These are phyloP conservation scores for Leccinum angustisporum DNA, from an alignment of 1,284 basidiomycete species.

Conservation along the genomic window DNA sequence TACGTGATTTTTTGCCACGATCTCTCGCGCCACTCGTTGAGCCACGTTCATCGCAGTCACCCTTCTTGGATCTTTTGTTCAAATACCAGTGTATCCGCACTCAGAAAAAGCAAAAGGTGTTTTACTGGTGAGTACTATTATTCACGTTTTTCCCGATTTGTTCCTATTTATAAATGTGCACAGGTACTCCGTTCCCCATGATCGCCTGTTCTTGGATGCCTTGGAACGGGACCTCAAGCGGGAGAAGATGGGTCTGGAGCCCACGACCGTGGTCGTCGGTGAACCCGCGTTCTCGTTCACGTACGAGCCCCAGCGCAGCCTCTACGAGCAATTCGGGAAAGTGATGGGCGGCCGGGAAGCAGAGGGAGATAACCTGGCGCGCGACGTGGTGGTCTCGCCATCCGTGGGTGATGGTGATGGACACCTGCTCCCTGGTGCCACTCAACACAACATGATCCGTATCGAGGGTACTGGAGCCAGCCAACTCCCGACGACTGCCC, in stretches of 20 bases:
- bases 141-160: conserved; percentile 1
- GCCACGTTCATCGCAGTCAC: conserved; percentile 52
- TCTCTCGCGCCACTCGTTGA: neutral
- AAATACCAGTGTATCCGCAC: conserved; percentile 94
- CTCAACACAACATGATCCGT: conserved; percentile 26
- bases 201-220: conserved; percentile 92
- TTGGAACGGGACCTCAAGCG: conserved; percentile 91
- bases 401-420: conserved; percentile 14
- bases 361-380: conserved; percentile 43
- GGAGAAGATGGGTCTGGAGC: conserved; percentile 84
- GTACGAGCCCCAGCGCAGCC: conserved; percentile 80
- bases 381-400: conserved; percentile 33
- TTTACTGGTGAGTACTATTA: conserved; percentile 72
- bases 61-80: conserved; percentile 89
- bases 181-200: conserved; percentile 86
- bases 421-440: conserved; percentile 1
- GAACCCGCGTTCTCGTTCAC: conserved; percentile 83
- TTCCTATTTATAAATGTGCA: conserved; percentile 34
- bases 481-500: conserved; percentile 27
- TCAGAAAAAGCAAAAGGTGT: conserved; percentile 95
- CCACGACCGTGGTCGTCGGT: conserved; percentile 73
- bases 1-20: conserved; percentile 32
- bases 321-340: conserved; percentile 84
- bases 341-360: conserved; percentile 47
- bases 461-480: conserved; percentile 24